Evolutionary conservation across 2,329 filamentous ascomycete genomes (phyloP).

Genomic region (Didymella exigua): DNA sequence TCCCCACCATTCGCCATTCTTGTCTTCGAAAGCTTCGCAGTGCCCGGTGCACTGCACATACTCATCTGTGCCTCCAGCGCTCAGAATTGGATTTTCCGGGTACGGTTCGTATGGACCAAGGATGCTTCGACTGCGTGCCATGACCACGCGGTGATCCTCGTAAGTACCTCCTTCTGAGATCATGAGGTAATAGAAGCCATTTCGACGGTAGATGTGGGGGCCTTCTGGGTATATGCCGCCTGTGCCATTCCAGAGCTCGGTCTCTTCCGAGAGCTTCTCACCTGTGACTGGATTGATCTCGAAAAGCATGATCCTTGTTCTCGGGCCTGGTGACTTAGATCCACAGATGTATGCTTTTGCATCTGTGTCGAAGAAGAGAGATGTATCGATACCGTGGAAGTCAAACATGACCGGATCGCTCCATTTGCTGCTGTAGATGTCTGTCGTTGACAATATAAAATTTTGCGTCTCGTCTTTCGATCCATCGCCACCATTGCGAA

Average conservation of each 20-base stretch:
- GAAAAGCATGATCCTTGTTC: not conserved
- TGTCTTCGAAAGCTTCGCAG: slow-evolving; percentile 21
- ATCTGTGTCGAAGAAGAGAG: not conserved
- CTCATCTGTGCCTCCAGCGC: slow-evolving; percentile 16
- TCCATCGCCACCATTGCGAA: not conserved
- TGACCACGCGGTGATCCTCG: not conserved
- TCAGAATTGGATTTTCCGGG: slow-evolving; percentile 19
- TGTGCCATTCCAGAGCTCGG: not conserved
- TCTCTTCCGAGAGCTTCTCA: not conserved
- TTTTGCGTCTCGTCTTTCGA: not conserved
- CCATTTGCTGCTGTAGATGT: not conserved
- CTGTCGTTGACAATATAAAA: not conserved
- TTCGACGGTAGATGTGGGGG: not conserved
- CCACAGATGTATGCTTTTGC: not conserved
- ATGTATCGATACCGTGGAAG: not conserved
- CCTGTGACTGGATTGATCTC: not conserved
- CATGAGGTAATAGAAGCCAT: not conserved
- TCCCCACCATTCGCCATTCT: slow-evolving; percentile 21
- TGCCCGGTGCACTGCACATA: slow-evolving; percentile 24
- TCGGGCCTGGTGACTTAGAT: not conserved
- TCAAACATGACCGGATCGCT: not conserved
- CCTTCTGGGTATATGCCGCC: not conserved
- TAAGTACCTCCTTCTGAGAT: not conserved
- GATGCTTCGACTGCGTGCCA: slow-evolving; percentile 19
- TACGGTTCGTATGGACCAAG: slow-evolving; percentile 19